Evolutionary conservation across 2,329 filamentous ascomycete species (phyloP), one percentile per base, ranked within the genome.

Genomic region (Exophiala oligosperma): DNA sequence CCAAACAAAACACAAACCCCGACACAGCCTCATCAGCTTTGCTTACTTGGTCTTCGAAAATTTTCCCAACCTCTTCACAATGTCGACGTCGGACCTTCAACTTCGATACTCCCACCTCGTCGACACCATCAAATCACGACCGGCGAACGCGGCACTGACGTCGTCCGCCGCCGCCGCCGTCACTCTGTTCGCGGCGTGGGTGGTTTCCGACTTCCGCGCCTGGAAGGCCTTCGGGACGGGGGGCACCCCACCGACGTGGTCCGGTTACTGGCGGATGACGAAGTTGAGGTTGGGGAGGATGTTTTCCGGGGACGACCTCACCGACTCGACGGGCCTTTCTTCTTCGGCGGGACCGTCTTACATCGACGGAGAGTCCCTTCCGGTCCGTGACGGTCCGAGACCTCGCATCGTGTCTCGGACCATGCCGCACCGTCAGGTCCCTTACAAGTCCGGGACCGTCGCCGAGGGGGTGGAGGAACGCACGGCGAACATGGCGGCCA

Each of bases 191-290:
- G 24, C 59, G 8, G 49, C 56, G 9, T 64, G 62, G 62, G 48
- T 64, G n/a, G 17, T 64, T 23, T 55, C 9, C n/a, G 62, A 64
- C 56, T 64, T 59, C 52, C 38, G 56, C 28, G 59, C 56, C 17
- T 64, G 62, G 62, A 64, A 60, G 44, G 17, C 59, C 9, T 64
- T 64, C 40, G 62, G 62, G 46, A 64, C 62, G n/a, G 62, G 62
- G 14, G 62, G 62, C 37, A 64, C 62, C 9, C 62, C 62, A n/a
- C 59, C 62, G 3, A 64, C 62, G 7, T 64, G 62, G 62, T 53
- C 58, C 8, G 62, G 62, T 1, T 64, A 64, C 59, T 61, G 59
- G 62, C 53, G 62, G 32, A 64, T 64, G 62, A 64, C 62, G 29
- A 64, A 64, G 48, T 21, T 64, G 12, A 56, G 62, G 1, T 17